Base-by-base conservation (phyloP, 768 basidiomycete species). In the Pseudohyphozyma bogoriensis region DNA sequence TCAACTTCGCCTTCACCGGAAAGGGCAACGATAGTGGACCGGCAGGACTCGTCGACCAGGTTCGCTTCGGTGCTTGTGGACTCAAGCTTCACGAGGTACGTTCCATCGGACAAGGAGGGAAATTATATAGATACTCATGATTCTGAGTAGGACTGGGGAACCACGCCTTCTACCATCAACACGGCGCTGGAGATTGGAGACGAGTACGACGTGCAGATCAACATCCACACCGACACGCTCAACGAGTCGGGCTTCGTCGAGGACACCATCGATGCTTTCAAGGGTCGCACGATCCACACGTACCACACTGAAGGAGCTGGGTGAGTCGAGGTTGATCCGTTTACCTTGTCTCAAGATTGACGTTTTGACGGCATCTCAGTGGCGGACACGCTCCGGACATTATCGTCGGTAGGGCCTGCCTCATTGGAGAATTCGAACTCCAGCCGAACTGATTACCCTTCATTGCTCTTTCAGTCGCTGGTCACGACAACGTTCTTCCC, bases 221-320 rank as follows among this genome's bases (percentile, higher is more conserved):
- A 92, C 72, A 95, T 99, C 40, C 95, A 99, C 71, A 92, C 91
- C 0, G 95, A 97, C 72, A 97, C 93, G 0, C 74, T 97, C 60
- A 97, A 97, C 72, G 95, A 99, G 76, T 89, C 89, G 64, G 93
- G 92, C 2, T 97, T 93, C 71, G 89, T 96, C 9, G 89, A 99
- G 74, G 88, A 79, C 55, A 96, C 93, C 0, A 87, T 97, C 54
- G 82, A 79, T 15, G 92, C 95, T 0, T 90, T 97, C 72, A 88
- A 85, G 3, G 81, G 80, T 3, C 81, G 92, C 26, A 92, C 91
- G 0, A 97, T 99, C 57, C 93, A 97, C 69, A 92, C 91, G 15
- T 99, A 97, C 71, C 95, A 97, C 70, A 90, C 83, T 0, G 93
- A 96, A 77, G 59, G 64, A 10, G 64, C 64, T 11, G 63, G 63